phyloP scores from a whole-genome alignment of 805 yeast genomes.

The Scheffersomyces lignosus region DNA sequence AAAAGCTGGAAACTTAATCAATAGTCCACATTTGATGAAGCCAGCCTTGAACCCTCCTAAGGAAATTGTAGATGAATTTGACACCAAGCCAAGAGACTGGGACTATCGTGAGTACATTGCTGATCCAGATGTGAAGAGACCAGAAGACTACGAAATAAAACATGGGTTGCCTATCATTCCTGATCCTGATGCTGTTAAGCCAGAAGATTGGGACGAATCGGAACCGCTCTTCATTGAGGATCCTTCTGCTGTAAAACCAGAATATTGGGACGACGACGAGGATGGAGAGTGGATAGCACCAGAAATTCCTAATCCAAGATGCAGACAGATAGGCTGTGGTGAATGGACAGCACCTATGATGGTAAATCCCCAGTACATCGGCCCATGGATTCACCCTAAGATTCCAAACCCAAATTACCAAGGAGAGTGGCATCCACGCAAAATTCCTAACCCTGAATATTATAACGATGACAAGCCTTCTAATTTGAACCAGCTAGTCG shows the following conservation, averaged over 20 bases:
- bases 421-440: conserved; percentile 76
- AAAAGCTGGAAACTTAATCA: conserved; percentile 66
- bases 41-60: conserved; percentile 71
- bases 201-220: conserved; percentile 78
- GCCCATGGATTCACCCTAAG: conserved; percentile 73
- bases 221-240: conserved; percentile 60
- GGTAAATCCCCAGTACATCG: conserved; percentile 69
- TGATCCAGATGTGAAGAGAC: conserved; percentile 71
- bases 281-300: conserved; percentile 87
- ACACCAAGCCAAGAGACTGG: conserved; percentile 78
- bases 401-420: conserved; percentile 72
- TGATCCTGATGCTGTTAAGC: conserved; percentile 68
- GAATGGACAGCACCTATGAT: conserved; percentile 70
- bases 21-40: conserved; percentile 48
- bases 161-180: conserved; percentile 58
- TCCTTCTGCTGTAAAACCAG: conserved; percentile 67
- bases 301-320: conserved; percentile 68
- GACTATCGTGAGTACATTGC: conserved; percentile 65
- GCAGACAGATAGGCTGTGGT: conserved; percentile 73
- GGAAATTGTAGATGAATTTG: conserved; percentile 56
- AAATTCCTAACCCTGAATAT: conserved; percentile 68
- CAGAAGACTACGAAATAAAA: conserved; percentile 81
- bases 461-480: conserved; percentile 59
- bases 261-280: conserved; percentile 85
- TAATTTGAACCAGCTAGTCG: conserved; percentile 58